These are phyloP conservation scores for Ascochyta rabiei DNA, from an alignment of 2,329 filamentous ascomycete genomes.

Conservation along the genomic window DNA sequence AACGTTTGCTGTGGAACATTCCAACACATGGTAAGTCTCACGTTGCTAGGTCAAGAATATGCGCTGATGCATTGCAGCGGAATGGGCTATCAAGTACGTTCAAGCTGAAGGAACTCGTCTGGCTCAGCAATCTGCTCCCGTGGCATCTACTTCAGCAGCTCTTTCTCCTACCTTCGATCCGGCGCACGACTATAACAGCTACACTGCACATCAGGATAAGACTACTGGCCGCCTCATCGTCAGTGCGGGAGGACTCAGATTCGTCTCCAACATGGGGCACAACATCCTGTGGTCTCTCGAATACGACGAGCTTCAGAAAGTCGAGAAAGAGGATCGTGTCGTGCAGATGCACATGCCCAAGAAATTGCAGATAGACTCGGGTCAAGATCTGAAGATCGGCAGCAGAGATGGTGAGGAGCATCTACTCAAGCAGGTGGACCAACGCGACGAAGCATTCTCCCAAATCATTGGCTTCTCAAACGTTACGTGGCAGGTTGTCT, in stretches of 20 bases:
- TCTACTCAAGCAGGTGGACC: constrained; percentile 28
- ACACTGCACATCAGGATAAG: constrained; percentile 24
- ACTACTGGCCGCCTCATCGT: constrained; percentile 26
- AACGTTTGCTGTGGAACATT: constrained; percentile 46
- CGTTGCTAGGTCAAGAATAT: not conserved
- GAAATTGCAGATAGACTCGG: constrained; percentile 23
- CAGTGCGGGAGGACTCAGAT: constrained; percentile 24
- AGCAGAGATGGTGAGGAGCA: constrained; percentile 16
- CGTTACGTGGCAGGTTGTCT: constrained; percentile 38
- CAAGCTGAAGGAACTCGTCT: constrained; percentile 34
- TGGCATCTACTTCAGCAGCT: not conserved
- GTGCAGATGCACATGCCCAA: constrained; percentile 24
- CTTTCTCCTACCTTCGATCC: constrained; percentile 7
- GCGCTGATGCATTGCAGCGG: constrained; percentile 22
- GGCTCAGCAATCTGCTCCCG: not conserved
- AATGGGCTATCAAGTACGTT: constrained; percentile 43
- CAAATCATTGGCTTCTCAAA: constrained; percentile 42
- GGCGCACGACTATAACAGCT: constrained; percentile 26
- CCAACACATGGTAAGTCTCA: constrained; percentile 39
- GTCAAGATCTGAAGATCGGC: constrained; percentile 30
- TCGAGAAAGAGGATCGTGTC: constrained; percentile 36
- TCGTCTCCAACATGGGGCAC: constrained; percentile 21
- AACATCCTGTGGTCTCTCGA: constrained; percentile 19
- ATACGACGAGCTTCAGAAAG: constrained; percentile 23
- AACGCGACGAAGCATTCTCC: constrained; percentile 38